phyloP scores from a whole-genome alignment of 2,329 filamentous ascomycete genomes.

The Alternaria tenuissima region DNA sequence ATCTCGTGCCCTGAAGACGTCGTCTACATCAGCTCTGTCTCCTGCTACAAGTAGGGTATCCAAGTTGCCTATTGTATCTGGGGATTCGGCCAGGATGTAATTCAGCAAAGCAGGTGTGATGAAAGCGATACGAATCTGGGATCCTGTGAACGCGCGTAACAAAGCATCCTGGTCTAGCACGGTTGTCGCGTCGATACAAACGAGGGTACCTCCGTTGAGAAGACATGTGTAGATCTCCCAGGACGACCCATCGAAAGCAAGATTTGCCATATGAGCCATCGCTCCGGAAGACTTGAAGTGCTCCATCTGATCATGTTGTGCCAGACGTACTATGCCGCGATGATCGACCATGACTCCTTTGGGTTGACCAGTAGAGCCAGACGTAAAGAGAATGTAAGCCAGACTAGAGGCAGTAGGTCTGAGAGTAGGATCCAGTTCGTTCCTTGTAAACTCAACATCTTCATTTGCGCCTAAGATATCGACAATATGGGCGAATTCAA shows the following conservation, averaged over 20 bases:
- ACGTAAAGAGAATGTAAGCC: constrained; percentile 68
- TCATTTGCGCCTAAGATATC: neutral
- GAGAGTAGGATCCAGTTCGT: too few relatives aligned
- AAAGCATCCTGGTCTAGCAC: neutral
- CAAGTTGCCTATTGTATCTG: neutral
- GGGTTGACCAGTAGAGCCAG: constrained; percentile 52
- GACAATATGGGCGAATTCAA: neutral
- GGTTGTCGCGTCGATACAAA: constrained; percentile 17
- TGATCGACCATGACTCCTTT: constrained; percentile 70
- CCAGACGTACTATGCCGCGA: constrained; percentile 54
- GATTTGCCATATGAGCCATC: constrained; percentile 52
- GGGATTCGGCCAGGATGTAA: neutral
- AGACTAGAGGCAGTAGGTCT: constrained; percentile 39
- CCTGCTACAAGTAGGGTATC: neutral
- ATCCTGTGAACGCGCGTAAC: neutral
- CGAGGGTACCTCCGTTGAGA: constrained; percentile 62
- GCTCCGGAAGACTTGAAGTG: constrained; percentile 24
- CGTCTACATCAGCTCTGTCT: constrained; percentile 8
- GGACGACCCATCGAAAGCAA: constrained; percentile 53
- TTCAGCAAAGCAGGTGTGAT: constrained; percentile 1
- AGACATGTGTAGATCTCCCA: constrained; percentile 63
- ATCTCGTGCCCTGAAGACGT: constrained; percentile 7
- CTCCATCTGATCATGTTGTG: constrained; percentile 27
- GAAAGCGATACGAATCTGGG: neutral
- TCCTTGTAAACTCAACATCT: too few relatives aligned